These are phyloP conservation scores for Trichocomaceae sp. DNA, from an alignment of 2,329 filamentous ascomycete species.

Conservation along the genomic window DNA sequence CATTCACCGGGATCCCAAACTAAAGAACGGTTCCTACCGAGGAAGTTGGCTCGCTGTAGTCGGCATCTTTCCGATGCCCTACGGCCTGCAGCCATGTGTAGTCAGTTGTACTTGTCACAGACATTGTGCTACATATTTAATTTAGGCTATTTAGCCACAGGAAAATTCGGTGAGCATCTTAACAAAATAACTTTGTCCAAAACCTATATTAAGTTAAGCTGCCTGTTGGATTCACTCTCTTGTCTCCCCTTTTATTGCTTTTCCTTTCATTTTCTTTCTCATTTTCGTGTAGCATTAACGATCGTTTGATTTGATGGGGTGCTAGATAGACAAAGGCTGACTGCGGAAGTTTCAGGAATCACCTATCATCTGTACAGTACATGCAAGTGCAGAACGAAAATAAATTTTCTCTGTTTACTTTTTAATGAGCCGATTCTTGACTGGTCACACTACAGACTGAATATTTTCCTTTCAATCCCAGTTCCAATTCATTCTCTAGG, in stretches of 20 bases:
- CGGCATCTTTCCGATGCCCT: background rate
- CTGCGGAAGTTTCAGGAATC: background rate
- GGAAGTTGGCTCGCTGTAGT: background rate
- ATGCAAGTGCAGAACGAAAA: background rate
- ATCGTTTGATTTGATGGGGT: background rate
- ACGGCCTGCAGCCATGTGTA: background rate
- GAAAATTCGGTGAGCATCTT: constrained; percentile 7
- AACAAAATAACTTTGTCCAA: background rate
- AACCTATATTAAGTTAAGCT: background rate
- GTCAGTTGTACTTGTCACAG: no score
- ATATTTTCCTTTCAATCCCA: background rate
- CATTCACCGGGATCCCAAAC: constrained; percentile 4
- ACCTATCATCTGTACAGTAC: background rate
- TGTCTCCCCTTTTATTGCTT: background rate
- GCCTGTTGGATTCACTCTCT: background rate
- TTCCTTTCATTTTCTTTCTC: background rate
- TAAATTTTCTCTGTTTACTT: background rate
- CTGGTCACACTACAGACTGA: background rate
- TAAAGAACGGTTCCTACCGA: background rate
- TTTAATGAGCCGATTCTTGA: background rate
- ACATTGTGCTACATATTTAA: no score
- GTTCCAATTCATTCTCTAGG: no score
- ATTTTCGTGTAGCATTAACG: background rate
- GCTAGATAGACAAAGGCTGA: background rate
- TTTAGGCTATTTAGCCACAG: background rate